Base-by-base conservation (phyloP, 805 yeast species). In the Candida morakotiae region DNA sequence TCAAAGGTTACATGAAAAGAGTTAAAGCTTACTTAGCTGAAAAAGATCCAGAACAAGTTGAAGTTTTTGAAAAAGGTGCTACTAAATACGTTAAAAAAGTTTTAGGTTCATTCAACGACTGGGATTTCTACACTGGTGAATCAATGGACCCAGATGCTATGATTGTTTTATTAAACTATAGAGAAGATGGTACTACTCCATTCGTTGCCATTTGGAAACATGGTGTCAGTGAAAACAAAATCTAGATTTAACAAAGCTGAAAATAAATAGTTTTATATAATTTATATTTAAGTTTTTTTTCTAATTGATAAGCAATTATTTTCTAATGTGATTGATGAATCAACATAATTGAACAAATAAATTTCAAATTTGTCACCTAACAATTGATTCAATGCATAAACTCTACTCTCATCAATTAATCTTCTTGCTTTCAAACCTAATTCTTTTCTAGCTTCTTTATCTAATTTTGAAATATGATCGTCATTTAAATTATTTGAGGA, bases 141-240 rank as follows among this genome's bases (percentile, higher is more conserved):
- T 85, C 96, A 65, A 93, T 93, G 98, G 97, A 93, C 81, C 98
- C 98, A 69, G 98, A 93, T 73, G 98, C 83, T 56, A 93, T 93
- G 98, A 73, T 93, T 64, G 87, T 88, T 55, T 81, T 93, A 69
- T 85, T 93, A 73, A 93, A 93, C 94, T 93, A 91, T 88, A 94
- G 98, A 76, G 98, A 93, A 78, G 98, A 93, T 67, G 98, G 98
- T 77, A 76, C 81, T 58, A 93, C 98, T 56, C 98, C 98, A 64
- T 93, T 66, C 75, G 93, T 91, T 62, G 87, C 89, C 52, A 82
- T 89, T 83, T 93, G 98, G 98, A 93, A 91, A 78, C 98, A 93
- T 74, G 98, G 98, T 80, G 81, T 86, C 55, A 74, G 67, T 58
- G 87, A 80, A 68, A 80, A 76, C 70, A 93, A 93, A 83, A 78